Conservation (phyloP, 441 rosid species). For the Erodium trifolium region DNA sequence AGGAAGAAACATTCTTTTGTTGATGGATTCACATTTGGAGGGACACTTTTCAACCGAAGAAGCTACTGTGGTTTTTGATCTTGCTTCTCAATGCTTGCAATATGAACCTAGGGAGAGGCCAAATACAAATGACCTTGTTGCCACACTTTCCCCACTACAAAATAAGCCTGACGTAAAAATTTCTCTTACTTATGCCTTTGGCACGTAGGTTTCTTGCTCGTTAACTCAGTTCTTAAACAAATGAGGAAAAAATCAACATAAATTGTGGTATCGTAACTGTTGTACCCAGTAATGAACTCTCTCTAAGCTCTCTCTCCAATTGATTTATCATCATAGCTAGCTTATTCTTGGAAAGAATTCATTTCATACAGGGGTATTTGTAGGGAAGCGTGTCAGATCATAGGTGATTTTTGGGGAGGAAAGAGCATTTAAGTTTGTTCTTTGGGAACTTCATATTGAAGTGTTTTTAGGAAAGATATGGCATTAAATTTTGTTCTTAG, state of each 20-base stretch:
- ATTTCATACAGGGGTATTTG: not conserved
- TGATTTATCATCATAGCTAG: too few relatives aligned
- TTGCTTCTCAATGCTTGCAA: constrained; percentile 68
- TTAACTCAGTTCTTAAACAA: not conserved
- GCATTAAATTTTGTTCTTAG: too few relatives aligned
- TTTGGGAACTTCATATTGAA: too few relatives aligned
- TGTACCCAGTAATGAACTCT: too few relatives aligned
- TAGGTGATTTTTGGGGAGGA: too few relatives aligned
- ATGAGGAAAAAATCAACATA: too few relatives aligned
- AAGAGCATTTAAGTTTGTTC: too few relatives aligned
- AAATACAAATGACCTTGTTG: constrained; percentile 45
- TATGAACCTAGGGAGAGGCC: constrained; percentile 63
- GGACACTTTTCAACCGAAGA: constrained; percentile 65
- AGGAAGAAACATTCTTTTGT: constrained; percentile 39
- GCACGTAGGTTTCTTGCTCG: not conserved
- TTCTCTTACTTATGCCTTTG: constrained; percentile 5
- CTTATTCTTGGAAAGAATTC: not conserved
- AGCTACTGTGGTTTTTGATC: constrained; percentile 50
- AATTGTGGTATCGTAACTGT: too few relatives aligned
- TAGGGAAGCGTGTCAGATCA: too few relatives aligned
- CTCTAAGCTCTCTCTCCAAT: too few relatives aligned
- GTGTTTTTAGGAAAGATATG: too few relatives aligned
- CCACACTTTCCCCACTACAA: constrained; percentile 54
- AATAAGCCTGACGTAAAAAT: constrained; percentile 46
- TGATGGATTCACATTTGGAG: constrained; percentile 80